These are phyloP conservation scores for Trichoderma polysporum DNA, from an alignment of 2,329 filamentous ascomycete species.

Conservation along the genomic window DNA sequence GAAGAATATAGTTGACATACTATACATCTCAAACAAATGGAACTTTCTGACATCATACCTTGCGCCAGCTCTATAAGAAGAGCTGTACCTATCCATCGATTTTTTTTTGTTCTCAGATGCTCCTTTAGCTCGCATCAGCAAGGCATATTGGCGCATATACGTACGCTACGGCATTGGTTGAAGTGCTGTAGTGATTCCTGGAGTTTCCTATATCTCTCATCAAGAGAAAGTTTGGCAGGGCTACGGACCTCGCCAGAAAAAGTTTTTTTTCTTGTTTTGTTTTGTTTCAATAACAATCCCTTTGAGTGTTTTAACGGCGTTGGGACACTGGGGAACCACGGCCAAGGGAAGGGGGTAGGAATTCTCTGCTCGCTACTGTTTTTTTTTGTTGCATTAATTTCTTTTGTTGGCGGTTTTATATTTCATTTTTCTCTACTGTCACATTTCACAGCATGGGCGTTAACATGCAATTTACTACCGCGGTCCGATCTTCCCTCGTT, in stretches of 20 bases:
- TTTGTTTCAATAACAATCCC: constrained; percentile 16
- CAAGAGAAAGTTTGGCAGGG: constrained; percentile 37
- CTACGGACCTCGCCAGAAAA: constrained; percentile 27
- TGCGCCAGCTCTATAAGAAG: neutral
- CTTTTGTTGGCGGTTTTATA: neutral
- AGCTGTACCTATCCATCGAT: neutral
- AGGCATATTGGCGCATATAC: neutral
- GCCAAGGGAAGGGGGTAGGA: neutral
- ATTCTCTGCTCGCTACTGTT: constrained; percentile 3
- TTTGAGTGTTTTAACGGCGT: constrained; percentile 27
- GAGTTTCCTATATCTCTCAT: neutral
- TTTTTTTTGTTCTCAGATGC: neutral
- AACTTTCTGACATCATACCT: neutral
- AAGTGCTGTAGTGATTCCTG: neutral
- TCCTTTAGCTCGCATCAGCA: neutral
- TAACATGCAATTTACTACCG: constrained; percentile 1
- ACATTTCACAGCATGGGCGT: neutral
- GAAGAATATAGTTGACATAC: constrained; percentile 24
- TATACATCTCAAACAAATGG: neutral
- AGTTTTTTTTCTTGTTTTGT: constrained; percentile 22
- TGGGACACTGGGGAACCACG: constrained; percentile 22
- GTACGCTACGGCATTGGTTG: neutral
- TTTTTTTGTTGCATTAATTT: constrained; percentile 11
- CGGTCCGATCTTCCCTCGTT: neutral
- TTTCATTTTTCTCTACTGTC: neutral